These are phyloP conservation scores for Thalassiosira hispida DNA, from an alignment of 352 stramenopile species.

Conservation along the genomic window DNA sequence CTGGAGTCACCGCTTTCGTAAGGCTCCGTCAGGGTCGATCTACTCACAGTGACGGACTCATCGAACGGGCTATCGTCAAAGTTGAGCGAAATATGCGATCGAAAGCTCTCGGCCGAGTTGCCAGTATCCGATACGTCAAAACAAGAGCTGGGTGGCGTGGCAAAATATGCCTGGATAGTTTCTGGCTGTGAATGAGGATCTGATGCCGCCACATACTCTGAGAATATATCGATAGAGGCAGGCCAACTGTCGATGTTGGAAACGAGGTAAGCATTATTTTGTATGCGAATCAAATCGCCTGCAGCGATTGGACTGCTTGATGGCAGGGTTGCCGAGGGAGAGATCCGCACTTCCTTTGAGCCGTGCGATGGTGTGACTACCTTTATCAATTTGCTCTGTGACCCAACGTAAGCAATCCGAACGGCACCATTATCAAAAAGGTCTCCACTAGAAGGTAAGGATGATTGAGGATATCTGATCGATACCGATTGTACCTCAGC, in stretches of 20 bases:
- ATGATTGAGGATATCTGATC: constrained; percentile 68
- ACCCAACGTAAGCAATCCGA: constrained; percentile 79
- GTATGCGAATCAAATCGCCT: constrained; percentile 73
- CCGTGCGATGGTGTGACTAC: constrained; percentile 47
- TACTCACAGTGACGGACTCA: constrained; percentile 83
- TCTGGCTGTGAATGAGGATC: constrained; percentile 40
- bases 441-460: constrained; percentile 61
- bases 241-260: constrained; percentile 51
- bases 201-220: constrained; percentile 64
- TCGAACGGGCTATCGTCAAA: constrained; percentile 79
- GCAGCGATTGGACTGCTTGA: constrained; percentile 34
- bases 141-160: constrained; percentile 61
- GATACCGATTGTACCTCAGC: constrained; percentile 91
- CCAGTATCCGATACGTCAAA: constrained; percentile 82
- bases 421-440: constrained; percentile 85
- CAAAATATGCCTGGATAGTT: constrained; percentile 61
- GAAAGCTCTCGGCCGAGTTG: constrained; percentile 80
- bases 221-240: constrained; percentile 49
- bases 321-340: constrained; percentile 36
- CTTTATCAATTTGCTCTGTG: constrained; percentile 61
- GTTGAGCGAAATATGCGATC: constrained; percentile 84
- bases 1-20: constrained; percentile 39
- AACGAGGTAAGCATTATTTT: constrained; percentile 64
- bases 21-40: constrained; percentile 61
- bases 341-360: constrained; percentile 54